phyloP scores from a whole-genome alignment of 1,139 yeast species.

The Arxiozyma slooffiae region DNA sequence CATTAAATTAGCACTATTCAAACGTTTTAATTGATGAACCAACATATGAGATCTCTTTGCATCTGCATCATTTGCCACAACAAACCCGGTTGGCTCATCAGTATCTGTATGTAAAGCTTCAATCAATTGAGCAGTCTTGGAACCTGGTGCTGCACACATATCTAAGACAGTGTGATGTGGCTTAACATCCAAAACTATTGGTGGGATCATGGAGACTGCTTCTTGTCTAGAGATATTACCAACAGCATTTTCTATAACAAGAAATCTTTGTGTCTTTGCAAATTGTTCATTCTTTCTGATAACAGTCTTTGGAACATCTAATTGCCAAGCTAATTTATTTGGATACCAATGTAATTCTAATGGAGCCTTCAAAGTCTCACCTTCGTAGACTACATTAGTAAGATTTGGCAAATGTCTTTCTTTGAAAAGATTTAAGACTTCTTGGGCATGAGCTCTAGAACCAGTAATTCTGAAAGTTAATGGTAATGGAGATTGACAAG shows the following conservation, averaged over 20 bases:
- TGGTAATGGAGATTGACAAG: conserved; percentile 76
- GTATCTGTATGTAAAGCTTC: conserved; percentile 75
- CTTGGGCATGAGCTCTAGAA: conserved; percentile 61
- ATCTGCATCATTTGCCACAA: conserved; percentile 93
- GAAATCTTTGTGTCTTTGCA: conserved; percentile 78
- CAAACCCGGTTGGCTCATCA: conserved; percentile 70
- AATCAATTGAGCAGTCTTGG: conserved; percentile 91
- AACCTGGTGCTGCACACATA: conserved; percentile 99
- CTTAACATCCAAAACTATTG: conserved; percentile 77
- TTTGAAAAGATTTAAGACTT: conserved; percentile 51
- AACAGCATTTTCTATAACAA: conserved; percentile 90
- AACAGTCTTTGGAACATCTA: conserved; percentile 82
- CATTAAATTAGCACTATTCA: conserved; percentile 84
- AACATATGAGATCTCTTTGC: conserved; percentile 94
- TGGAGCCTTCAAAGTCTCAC: conserved; percentile 46
- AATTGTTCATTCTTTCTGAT: conserved; percentile 81
- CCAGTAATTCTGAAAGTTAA: conserved; percentile 93
- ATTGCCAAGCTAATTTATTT: conserved; percentile 79
- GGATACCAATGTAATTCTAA: conserved; percentile 78
- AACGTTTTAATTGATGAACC: conserved; percentile 91
- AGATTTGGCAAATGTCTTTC: conserved; percentile 51
- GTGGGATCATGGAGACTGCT: conserved; percentile 98
- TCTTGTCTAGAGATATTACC: conserved; percentile 97
- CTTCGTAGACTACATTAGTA: conserved; percentile 34
- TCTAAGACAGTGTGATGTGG: conserved; percentile 89